Conservation (phyloP, 2,329 filamentous ascomycete species). For the Botryotinia convoluta region DNA sequence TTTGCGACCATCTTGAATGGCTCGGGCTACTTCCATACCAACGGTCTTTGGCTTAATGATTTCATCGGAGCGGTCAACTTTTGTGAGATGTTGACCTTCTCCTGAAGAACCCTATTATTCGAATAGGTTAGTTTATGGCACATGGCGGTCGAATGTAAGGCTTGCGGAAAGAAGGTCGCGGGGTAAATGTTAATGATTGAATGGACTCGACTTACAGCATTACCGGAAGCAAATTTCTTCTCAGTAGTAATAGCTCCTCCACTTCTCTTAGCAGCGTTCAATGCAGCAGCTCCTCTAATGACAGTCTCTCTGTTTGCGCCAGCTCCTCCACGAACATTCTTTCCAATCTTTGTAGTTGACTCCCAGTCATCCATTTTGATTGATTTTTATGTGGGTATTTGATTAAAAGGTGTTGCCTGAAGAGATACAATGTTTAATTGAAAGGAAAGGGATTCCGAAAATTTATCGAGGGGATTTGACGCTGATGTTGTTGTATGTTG, state of each 20-base stretch:
- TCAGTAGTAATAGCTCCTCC: constrained; percentile 79
- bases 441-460: not conserved
- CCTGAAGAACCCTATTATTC: constrained; percentile 15
- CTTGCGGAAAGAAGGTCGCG: constrained; percentile 4
- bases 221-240: constrained; percentile 83
- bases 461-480: not conserved
- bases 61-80: constrained; percentile 95
- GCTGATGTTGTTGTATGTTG: constrained; percentile 3
- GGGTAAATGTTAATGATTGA: not conserved
- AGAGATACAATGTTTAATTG: not conserved
- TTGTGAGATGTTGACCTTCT: constrained; percentile 94
- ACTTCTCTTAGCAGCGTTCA: constrained; percentile 85
- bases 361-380: constrained; percentile 75
- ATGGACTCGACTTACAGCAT: constrained; percentile 61
- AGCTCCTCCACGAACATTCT: constrained; percentile 69
- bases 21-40: constrained; percentile 74
- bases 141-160: not conserved
- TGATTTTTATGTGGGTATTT: constrained; percentile 4
- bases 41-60: constrained; percentile 97
- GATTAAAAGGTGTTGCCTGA: not conserved
- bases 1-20: constrained; percentile 76
- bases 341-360: constrained; percentile 86
- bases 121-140: constrained; percentile 20
- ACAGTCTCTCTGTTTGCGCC: constrained; percentile 73
- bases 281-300: constrained; percentile 73